phyloP scores from a whole-genome alignment of 139 green algal genomes.

The Tetradesmus obliquus region DNA sequence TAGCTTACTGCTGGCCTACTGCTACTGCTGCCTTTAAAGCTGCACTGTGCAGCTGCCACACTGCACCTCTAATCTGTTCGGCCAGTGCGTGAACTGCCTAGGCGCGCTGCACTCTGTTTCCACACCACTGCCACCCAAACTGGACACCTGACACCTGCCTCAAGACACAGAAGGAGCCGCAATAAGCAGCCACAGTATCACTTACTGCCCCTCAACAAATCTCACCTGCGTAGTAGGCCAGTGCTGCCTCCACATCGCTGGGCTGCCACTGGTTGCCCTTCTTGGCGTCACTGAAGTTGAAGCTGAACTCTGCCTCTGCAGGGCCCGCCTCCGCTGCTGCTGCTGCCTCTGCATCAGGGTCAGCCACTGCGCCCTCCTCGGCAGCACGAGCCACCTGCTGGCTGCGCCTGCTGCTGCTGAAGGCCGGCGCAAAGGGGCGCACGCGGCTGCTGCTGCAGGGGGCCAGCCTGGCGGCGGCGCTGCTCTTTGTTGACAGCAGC shows the following conservation, averaged over 20 bases:
- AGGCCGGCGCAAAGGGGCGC: conserved; percentile 18
- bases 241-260: conserved; percentile 42
- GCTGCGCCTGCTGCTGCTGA: conserved; percentile 23
- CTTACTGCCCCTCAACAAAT: too few species aligned
- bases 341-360: conserved; percentile 15
- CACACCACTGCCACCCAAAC: too few species aligned
- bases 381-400: conserved; percentile 34
- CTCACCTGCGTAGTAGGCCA: conserved; percentile 39
- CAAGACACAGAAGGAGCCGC: too few species aligned
- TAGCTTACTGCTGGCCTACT: too few species aligned
- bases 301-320: conserved; percentile 28
- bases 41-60: not conserved
- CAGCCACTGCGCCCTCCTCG: conserved; percentile 29
- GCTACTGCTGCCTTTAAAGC: too few species aligned
- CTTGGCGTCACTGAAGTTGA: conserved; percentile 47
- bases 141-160: too few species aligned
- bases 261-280: conserved; percentile 46
- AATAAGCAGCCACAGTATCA: too few species aligned
- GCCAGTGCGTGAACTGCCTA: not conserved
- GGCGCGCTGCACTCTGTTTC: too few species aligned
- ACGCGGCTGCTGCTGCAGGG: conserved; percentile 18
- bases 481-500: not conserved
- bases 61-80: not conserved
- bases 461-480: not conserved
- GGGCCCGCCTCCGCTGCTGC: not conserved